Conservation (phyloP, 2,329 filamentous ascomycete species). For the Talaromyces atroroseus region DNA sequence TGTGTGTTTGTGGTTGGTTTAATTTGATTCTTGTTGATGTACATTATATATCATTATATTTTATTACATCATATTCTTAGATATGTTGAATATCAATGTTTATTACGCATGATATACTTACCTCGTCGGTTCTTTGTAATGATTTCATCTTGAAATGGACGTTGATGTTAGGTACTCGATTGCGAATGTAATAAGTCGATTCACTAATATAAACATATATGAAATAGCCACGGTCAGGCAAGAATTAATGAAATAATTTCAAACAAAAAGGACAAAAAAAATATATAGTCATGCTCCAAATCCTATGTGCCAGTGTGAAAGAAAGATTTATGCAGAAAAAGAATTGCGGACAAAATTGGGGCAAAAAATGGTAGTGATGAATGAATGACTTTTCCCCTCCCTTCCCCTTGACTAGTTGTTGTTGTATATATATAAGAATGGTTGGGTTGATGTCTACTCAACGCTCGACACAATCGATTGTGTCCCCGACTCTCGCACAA, state of each 20-base stretch:
- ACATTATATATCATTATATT: too few species aligned
- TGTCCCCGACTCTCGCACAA: slow-evolving; percentile 6
- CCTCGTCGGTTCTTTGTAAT: not conserved
- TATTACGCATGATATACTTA: not conserved
- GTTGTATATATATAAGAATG: not conserved
- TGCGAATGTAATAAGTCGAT: too few species aligned
- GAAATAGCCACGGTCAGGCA: not conserved
- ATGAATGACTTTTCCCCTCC: not conserved
- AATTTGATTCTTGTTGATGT: not conserved
- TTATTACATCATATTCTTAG: too few species aligned
- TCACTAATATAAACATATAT: not conserved
- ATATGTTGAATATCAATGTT: not conserved
- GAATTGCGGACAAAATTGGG: not conserved
- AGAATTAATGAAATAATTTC: not conserved
- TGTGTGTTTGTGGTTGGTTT: too few species aligned
- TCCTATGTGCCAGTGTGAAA: not conserved
- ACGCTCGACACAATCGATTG: not conserved
- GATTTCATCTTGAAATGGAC: not conserved
- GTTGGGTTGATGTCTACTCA: not conserved
- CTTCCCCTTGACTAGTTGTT: not conserved
- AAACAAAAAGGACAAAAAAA: not conserved
- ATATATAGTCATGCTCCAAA: not conserved
- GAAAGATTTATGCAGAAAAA: not conserved
- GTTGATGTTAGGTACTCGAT: too few species aligned
- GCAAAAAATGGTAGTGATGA: not conserved